phyloP scores from a whole-genome alignment of 306 rosid species.

The Casuarina glauca region DNA sequence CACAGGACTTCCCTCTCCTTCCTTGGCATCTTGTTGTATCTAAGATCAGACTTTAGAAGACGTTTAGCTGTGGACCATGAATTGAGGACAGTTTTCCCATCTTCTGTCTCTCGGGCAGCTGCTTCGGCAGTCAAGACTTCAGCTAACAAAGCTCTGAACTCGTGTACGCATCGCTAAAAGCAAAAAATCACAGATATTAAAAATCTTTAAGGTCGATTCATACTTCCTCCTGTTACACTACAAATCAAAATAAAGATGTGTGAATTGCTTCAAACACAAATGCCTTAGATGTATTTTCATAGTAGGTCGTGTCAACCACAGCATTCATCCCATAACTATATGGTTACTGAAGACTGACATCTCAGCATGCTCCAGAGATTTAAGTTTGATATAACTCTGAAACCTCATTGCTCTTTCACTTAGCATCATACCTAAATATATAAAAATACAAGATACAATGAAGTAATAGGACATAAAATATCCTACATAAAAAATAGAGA shows the following conservation, averaged over 20 bases:
- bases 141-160: constrained; percentile 66
- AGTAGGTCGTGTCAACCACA: background rate
- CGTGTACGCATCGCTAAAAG: constrained; percentile 74
- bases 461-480: background rate
- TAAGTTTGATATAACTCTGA: background rate
- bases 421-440: background rate
- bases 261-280: background rate
- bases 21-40: constrained; percentile 74
- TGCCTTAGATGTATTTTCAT: background rate
- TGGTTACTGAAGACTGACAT: background rate
- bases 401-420: background rate
- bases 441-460: background rate
- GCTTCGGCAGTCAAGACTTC: constrained; percentile 70
- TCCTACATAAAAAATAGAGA: background rate
- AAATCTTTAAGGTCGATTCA: background rate
- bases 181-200: constrained; percentile 20
- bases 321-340: background rate
- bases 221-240: background rate
- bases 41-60: constrained; percentile 64
- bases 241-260: background rate
- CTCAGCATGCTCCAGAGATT: background rate
- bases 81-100: constrained; percentile 72
- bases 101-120: constrained; percentile 60
- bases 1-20: constrained; percentile 84
- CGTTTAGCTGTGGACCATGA: constrained; percentile 94